Base-by-base conservation (phyloP, 2,329 filamentous ascomycete species). In the Aureobasidium sp. region DNA sequence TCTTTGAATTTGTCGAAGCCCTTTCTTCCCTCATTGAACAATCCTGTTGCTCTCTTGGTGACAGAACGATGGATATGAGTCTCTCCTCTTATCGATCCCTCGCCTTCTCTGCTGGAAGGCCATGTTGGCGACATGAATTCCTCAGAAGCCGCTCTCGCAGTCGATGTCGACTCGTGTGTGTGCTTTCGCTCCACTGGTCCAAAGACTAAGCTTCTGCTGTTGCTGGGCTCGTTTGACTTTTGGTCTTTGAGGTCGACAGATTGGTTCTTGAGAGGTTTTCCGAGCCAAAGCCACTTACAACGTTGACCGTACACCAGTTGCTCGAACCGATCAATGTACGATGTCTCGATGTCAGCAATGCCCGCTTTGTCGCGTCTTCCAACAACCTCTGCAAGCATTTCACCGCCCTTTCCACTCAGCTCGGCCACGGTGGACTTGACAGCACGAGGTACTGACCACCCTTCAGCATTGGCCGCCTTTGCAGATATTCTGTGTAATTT, bases 371-470 rank as follows among this genome's bases (percentile, higher is more conserved):
- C 91, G 51, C 88, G 86, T 37, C 78, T 76, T 30, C 89, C 89
- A 6, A 96, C 91, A 80, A 96, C 95, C n/a, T 91, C 92, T 79
- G 96, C 91, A 50, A 97, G 88, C 76, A 97, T 89, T 73, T 97
- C 93, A 51, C 92, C 92, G 59, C 93, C 88, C 72, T 97, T 96
- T 14, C 94, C 93, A 67, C 91, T 91, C 42, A 99, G 85, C 74
- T 97, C 94, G 21, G 89, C 91, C 50, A 97, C 89, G 0, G 93
- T 97, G 3, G 91, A 96, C 72, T 97, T 97, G 68, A 99, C 91
- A 21, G 93, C 92, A 69, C 90, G 88, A 55, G 91, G 90, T n/a
- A 95, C 90, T 16, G 88, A 89, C 90, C 93, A 97, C 3, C 88
- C 89, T 70, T 97, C 91, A 37, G 90, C 88, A 55, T 88, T 89